phyloP scores from a whole-genome alignment of 2,329 filamentous ascomycete genomes.

The Neonectria hederae region DNA sequence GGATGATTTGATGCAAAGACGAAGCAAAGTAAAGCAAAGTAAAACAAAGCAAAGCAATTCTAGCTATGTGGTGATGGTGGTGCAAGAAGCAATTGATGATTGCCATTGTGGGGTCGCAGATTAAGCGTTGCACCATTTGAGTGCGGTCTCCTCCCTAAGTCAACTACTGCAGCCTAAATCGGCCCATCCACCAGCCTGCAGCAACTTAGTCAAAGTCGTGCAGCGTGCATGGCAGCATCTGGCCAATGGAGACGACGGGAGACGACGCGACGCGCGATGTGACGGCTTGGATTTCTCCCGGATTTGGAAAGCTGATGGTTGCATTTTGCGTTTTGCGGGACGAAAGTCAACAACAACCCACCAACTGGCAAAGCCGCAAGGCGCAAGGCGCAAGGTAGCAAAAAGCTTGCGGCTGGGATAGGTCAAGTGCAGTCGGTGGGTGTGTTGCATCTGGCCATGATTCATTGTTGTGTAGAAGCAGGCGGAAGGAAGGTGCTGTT shows the following conservation, averaged over 20 bases:
- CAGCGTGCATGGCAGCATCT: background rate
- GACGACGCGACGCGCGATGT: background rate
- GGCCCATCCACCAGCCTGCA: background rate
- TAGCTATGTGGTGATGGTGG: background rate
- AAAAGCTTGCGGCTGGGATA: background rate
- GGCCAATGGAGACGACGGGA: background rate
- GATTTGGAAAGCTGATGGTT: background rate
- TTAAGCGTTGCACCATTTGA: background rate
- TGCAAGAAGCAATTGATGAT: background rate
- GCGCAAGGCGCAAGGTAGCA: background rate
- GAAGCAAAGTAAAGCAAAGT: background rate
- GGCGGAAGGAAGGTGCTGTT: background rate
- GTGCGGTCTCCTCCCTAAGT: background rate
- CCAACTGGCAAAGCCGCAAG: background rate
- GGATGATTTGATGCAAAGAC: background rate
- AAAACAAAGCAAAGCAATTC: background rate
- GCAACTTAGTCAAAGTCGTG: background rate
- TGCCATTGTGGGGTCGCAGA: background rate
- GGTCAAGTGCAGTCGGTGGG: background rate
- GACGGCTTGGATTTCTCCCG: background rate
- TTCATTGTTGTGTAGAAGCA: background rate
- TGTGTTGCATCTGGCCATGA: background rate
- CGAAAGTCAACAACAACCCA: conserved; percentile 2
- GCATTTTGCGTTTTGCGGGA: background rate
- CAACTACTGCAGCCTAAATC: background rate